These are phyloP conservation scores for Abortiporus biennis DNA, from an alignment of 1,284 basidiomycete species.

Conservation along the genomic window DNA sequence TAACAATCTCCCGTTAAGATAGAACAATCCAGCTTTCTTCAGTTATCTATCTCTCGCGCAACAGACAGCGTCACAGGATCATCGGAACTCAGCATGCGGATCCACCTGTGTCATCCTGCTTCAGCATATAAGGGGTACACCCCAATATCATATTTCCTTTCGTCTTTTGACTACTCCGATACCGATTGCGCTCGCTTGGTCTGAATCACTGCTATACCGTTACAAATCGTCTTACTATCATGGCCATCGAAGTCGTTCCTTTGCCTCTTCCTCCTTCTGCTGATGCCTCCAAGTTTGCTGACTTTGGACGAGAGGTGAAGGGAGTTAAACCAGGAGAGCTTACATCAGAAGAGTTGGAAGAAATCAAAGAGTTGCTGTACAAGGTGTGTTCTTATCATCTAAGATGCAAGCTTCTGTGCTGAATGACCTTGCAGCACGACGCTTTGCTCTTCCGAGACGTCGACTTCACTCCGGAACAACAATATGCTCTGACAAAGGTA, in stretches of 20 bases:
- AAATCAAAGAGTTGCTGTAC: constrained; percentile 47
- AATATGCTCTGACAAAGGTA: constrained; percentile 80
- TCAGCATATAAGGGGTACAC: no score
- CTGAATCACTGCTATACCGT: no score
- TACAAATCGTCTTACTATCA: no score
- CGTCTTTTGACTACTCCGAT: no score
- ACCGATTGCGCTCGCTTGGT: no score
- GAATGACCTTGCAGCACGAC: constrained; percentile 44
- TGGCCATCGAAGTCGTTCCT: constrained; percentile 35
- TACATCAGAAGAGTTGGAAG: constrained; percentile 37
- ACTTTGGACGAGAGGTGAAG: constrained; percentile 47
- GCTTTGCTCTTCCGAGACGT: constrained; percentile 71
- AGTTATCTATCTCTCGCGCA: no score
- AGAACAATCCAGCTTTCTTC: no score
- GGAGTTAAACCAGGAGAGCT: constrained; percentile 44
- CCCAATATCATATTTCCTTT: no score
- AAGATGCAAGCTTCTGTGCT: neutral
- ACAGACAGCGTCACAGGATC: no score
- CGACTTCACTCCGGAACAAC: constrained; percentile 72
- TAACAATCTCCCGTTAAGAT: no score
- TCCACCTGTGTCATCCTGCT: no score
- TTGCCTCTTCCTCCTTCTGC: constrained; percentile 43
- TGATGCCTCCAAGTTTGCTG: constrained; percentile 38
- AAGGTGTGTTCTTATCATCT: constrained; percentile 34
- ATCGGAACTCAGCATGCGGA: no score